Evolutionary conservation across 73 alveolate genomes (phyloP).

Genomic region (Tetrahymena thermophila): DNA sequence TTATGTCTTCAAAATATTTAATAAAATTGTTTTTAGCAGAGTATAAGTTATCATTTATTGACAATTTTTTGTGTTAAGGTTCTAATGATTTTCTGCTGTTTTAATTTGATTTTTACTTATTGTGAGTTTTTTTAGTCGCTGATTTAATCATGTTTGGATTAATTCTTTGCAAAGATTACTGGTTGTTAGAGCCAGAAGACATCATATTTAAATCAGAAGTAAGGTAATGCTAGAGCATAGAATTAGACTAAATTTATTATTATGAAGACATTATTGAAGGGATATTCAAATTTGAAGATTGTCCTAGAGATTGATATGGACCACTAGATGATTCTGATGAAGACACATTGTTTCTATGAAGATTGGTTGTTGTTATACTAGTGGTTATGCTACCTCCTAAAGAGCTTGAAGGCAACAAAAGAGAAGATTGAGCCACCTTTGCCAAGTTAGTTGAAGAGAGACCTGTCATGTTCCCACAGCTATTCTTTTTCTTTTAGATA

Average conservation of each 20-base stretch:
- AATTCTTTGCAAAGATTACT: not conserved
- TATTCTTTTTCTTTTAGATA: not conserved
- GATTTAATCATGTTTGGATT: not conserved
- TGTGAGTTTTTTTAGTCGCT: not conserved
- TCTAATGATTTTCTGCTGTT: not conserved
- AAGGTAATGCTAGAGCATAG: not conserved
- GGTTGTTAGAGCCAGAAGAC: not conserved
- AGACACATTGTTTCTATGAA: not conserved
- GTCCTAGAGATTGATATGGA: not conserved
- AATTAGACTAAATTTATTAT: not conserved
- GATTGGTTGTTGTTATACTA: not conserved
- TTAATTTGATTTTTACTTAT: not conserved
- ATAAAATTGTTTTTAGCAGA: not conserved
- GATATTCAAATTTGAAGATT: not conserved
- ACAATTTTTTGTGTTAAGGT: not conserved
- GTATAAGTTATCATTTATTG: not conserved
- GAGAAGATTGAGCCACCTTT: not conserved
- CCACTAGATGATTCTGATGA: not conserved
- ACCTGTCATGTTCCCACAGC: not conserved
- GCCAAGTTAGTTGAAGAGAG: not conserved
- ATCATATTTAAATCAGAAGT: not conserved
- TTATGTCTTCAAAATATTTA: not conserved
- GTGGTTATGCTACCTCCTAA: not conserved
- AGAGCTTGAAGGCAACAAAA: not conserved
- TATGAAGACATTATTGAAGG: not conserved